Conservation (phyloP, 73 alveolate genomes). For the Paramecium sexaurelia region DNA sequence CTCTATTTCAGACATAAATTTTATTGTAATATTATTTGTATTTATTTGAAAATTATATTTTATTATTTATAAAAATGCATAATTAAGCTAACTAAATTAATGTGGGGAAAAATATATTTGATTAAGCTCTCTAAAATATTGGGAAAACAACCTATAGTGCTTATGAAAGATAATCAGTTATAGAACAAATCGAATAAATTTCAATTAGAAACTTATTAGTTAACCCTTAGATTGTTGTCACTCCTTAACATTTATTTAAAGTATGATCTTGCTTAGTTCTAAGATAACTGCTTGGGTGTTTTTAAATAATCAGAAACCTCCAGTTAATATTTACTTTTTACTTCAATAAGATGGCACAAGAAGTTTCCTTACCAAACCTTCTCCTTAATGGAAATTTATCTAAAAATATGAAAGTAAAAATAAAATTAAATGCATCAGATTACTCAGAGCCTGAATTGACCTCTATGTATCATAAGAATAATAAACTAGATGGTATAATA, state of each 20-base stretch:
- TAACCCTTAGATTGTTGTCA: background rate
- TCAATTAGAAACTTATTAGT: background rate
- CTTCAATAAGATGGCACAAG: background rate
- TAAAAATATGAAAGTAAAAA: background rate
- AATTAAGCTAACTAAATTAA: too few species aligned
- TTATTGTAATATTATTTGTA: background rate
- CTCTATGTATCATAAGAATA: background rate
- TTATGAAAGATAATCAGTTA: background rate
- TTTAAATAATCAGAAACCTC: background rate
- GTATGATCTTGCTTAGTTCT: background rate
- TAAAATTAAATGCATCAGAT: background rate
- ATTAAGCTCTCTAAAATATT: background rate
- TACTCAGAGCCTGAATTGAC: background rate
- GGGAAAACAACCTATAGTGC: background rate
- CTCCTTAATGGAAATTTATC: background rate
- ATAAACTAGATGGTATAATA: background rate
- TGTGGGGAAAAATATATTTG: background rate
- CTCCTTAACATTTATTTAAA: background rate
- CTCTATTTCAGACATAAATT: conserved; percentile 34
- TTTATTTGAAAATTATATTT: background rate
- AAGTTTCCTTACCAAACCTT: background rate
- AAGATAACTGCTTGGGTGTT: background rate
- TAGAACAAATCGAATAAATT: background rate
- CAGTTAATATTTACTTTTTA: background rate
- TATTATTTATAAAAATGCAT: background rate